Percentiles rank a stretch among this genome's conserved stretches.
These are phyloP conservation scores for Mrakia gelida DNA, from an alignment of 768 basidiomycete genomes.

Conservation along the genomic window DNA sequence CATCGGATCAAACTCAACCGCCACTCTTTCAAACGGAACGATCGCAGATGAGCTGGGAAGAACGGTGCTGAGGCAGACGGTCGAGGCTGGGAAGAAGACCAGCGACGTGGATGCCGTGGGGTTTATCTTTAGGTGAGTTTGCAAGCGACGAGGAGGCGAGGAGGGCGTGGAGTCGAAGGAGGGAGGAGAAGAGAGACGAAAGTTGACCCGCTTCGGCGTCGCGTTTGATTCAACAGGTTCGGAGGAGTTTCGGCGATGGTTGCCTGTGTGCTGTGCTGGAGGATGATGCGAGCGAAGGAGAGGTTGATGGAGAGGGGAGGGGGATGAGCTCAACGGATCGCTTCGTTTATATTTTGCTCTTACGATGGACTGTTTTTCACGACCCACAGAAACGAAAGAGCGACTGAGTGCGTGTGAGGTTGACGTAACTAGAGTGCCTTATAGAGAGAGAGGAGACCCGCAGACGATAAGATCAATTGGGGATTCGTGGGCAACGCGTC, in stretches of 20 bases:
- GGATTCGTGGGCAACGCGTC: too few relatives aligned
- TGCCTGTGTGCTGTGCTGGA: slow-evolving; percentile 22
- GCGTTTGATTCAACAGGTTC: slow-evolving; percentile 18
- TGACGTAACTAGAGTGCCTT: too few relatives aligned
- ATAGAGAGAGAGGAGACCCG: too few relatives aligned
- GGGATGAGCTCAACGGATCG: not conserved
- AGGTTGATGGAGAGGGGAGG: not conserved
- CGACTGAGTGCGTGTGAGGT: too few relatives aligned
- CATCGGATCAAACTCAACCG: not conserved
- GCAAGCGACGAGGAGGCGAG: too few relatives aligned
- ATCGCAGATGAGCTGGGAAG: not conserved
- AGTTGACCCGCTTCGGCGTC: not conserved
- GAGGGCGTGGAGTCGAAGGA: too few relatives aligned
- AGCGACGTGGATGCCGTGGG: slow-evolving; percentile 64
- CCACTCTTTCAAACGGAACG: not conserved
- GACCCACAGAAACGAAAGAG: too few relatives aligned
- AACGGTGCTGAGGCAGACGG: slow-evolving; percentile 31
- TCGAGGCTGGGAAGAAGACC: slow-evolving; percentile 38
- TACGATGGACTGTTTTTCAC: too few relatives aligned
- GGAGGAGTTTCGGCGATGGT: slow-evolving; percentile 27
- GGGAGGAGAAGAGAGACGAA: too few relatives aligned
- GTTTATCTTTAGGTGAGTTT: slow-evolving; percentile 68
- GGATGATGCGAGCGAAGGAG: slow-evolving; percentile 18
- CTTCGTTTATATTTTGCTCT: too few relatives aligned
- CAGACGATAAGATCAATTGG: too few relatives aligned